Evolutionary conservation across 1,139 yeast species (phyloP).

Genomic region (Nakaseomyces kungkrabaensis): DNA sequence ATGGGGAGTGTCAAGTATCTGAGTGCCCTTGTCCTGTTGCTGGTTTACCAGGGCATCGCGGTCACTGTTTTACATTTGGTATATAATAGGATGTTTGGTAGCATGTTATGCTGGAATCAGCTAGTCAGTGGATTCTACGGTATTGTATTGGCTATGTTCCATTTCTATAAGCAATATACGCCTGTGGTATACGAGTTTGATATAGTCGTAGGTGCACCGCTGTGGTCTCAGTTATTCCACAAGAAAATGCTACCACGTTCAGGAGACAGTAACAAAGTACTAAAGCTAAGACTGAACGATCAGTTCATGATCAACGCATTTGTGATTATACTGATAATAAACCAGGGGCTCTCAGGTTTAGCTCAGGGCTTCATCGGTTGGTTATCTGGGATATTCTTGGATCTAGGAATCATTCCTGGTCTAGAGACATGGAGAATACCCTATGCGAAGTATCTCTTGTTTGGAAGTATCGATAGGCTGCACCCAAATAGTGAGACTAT

Average conservation of each 20-base stretch:
- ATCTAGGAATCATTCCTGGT: conserved; percentile 24
- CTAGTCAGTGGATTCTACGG: conserved; percentile 25
- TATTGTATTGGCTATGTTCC: conserved; percentile 20
- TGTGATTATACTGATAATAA: conserved; percentile 17
- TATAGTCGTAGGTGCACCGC: conserved; percentile 17
- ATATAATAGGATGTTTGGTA: conserved; percentile 8
- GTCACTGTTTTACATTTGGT: conserved; percentile 11
- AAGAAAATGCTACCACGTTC: neutral
- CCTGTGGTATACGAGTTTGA: conserved; percentile 27
- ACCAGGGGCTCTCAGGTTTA: conserved; percentile 25
- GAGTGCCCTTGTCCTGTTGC: conserved; percentile 19
- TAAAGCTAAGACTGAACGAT: conserved; percentile 22
- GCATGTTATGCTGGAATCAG: conserved; percentile 16
- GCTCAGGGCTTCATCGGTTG: conserved; percentile 23
- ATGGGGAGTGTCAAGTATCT: conserved; percentile 27
- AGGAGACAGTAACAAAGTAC: neutral
- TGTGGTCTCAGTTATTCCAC: conserved; percentile 9
- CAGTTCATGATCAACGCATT: conserved; percentile 24
- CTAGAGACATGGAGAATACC: conserved; percentile 20
- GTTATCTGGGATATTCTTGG: conserved; percentile 26
- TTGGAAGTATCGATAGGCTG: neutral
- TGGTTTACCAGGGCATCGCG: conserved; percentile 18
- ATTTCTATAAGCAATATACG: conserved; percentile 28
- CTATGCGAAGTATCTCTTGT: conserved; percentile 6
- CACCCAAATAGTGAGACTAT: neutral